Evolutionary conservation across 2,329 filamentous ascomycete species (phyloP).

Genomic region (Fusarium ramigenum): DNA sequence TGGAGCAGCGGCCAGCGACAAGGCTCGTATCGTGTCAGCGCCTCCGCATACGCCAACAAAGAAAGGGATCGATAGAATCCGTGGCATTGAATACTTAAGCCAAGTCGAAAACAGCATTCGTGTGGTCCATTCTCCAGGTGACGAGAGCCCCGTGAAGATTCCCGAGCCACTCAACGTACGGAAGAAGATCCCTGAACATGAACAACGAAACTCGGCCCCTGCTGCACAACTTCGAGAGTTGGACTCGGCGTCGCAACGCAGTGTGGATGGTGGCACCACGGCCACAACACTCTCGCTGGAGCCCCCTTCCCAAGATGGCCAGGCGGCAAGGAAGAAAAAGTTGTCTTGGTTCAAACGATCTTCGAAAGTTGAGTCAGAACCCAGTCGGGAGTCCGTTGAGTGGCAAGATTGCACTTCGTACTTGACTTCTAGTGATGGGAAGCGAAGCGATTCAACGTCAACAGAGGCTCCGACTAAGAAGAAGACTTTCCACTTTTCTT

Average conservation of each 20-base stretch:
- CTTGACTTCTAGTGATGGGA: constrained; percentile 36
- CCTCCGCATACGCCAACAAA: constrained; percentile 51
- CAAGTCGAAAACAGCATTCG: constrained; percentile 63
- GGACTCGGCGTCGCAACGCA: constrained; percentile 13
- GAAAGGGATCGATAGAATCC: constrained; percentile 46
- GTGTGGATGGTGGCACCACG: background rate
- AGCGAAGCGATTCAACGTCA: constrained; percentile 39
- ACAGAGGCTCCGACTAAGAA: constrained; percentile 53
- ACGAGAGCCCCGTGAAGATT: constrained; percentile 46
- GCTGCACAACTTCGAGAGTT: constrained; percentile 25
- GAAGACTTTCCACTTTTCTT: constrained; percentile 63
- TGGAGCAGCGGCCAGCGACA: constrained; percentile 45
- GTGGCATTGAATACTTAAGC: constrained; percentile 56
- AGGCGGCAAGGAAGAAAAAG: constrained; percentile 54
- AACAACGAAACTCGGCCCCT: constrained; percentile 32
- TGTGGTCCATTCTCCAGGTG: constrained; percentile 61
- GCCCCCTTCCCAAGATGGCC: constrained; percentile 22
- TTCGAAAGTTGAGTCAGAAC: constrained; percentile 50
- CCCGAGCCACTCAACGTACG: constrained; percentile 54
- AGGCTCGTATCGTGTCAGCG: constrained; percentile 58
- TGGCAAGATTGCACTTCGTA: constrained; percentile 44
- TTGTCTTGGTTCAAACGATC: constrained; percentile 62
- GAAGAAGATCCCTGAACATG: constrained; percentile 48
- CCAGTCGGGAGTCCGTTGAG: constrained; percentile 36
- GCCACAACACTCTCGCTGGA: constrained; percentile 28